Base-by-base conservation (phyloP, 805 yeast species). In the Starmerella vaccinii region DNA sequence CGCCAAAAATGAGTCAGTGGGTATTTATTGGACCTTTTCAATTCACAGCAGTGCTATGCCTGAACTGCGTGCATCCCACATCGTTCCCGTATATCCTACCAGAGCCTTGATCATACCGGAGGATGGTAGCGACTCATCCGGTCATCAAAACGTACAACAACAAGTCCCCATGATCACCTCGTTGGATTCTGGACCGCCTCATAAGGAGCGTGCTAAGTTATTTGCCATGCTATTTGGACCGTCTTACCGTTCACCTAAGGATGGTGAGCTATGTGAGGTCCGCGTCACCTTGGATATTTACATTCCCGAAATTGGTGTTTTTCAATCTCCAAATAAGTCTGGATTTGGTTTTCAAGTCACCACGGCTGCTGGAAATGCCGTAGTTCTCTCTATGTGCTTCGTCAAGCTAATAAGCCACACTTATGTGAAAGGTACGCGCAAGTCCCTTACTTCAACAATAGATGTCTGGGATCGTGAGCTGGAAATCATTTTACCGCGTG, bases 271-370 rank as follows among this genome's bases (percentile, higher is more conserved):
- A 2, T 43, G 42, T 13, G 55, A 52, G n/a, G 19, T 46, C 1
- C 9, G 8, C 6, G 39, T 49, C n/a, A 21, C 32, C 13, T 7
- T 46, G 9, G 30, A 13, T 21, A n/a, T 49, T 1, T 3, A 9
- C 5, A 44, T 49, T 7, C 55, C 55, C 13, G 22, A 27, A 15
- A 10, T 33, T 6, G 55, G 55, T 1, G 48, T 52, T 1, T 29
- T 49, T 10, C 55, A 52, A 21, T 39, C 48, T n/a, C 55, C 55
- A 1, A 49, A 43, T 13, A 49, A 49, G 40, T 34, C 50, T 8
- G 48, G 29, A 2, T 5, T 52, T 13, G 46, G 50, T 3, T 29
- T 49, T 15, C n/a, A 13, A 22, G 12, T 46, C 18, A 8, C 26
- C 21, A 29, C 46, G 4, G 35, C 34, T 4, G 29, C 26, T 8